These are phyloP conservation scores for Rosa chinensis DNA, from an alignment of 306 rosid genomes.

Conservation along the genomic window DNA sequence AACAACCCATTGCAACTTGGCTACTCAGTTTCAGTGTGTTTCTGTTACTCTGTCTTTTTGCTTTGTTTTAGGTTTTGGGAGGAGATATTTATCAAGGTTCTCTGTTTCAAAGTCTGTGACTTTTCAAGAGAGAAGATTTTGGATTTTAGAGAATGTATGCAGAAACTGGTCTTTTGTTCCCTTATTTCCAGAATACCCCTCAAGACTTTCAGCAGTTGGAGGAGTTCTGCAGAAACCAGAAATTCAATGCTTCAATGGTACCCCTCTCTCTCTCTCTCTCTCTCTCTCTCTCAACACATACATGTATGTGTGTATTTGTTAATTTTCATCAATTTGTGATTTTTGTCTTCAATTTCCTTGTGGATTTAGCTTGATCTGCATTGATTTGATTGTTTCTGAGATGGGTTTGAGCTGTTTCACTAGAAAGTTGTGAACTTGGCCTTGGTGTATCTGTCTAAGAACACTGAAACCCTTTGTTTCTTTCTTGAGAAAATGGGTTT, in stretches of 20 bases:
- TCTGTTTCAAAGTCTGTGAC: constrained; percentile 21
- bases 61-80: constrained; percentile 18
- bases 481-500: constrained; percentile 27
- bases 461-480: constrained; percentile 9
- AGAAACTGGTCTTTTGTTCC: constrained; percentile 64
- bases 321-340: neutral
- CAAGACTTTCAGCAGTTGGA: constrained; percentile 77
- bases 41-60: constrained; percentile 13
- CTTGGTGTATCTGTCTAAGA: neutral
- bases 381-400: constrained; percentile 30
- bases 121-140: constrained; percentile 15
- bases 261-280: neutral
- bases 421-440: constrained; percentile 9
- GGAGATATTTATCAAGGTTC: neutral
- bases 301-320: neutral
- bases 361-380: constrained; percentile 32
- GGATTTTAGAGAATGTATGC: constrained; percentile 65
- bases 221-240: constrained; percentile 70
- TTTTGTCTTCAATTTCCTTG: constrained; percentile 6
- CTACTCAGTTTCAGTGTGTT: constrained; percentile 19
- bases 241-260: constrained; percentile 64
- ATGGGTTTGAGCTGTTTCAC: constrained; percentile 18
- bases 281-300: constrained; percentile 6
- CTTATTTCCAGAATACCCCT: constrained; percentile 63
- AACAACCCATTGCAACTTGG: constrained; percentile 19